A percentile compares a stretch with the other conserved stretches of the same genome.
Conservation (phyloP, 805 yeast genomes). For the Ascoidea rubescens region DNA sequence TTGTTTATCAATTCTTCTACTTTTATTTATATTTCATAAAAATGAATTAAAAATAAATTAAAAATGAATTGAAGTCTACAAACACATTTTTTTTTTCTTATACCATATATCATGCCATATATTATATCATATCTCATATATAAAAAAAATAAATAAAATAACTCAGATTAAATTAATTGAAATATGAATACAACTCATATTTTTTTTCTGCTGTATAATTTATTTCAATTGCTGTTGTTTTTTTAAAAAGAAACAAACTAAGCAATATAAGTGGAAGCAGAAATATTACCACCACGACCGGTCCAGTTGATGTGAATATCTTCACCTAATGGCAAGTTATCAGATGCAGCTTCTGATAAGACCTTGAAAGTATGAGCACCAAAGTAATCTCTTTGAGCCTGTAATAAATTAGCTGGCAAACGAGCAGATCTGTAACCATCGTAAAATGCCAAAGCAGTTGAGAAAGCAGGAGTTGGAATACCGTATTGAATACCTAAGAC, state of each 20-base stretch:
- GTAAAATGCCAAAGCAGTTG: slow-evolving; percentile 94
- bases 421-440: slow-evolving; percentile 96
- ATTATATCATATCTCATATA: too few relatives aligned
- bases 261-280: slow-evolving; percentile 91
- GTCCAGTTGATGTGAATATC: slow-evolving; percentile 98
- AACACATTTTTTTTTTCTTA: too few relatives aligned
- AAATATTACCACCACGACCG: slow-evolving; percentile 95
- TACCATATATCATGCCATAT: too few relatives aligned
- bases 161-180: too few relatives aligned
- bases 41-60: too few relatives aligned
- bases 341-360: slow-evolving; percentile 73
- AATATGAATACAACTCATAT: too few relatives aligned
- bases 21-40: too few relatives aligned
- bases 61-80: too few relatives aligned
- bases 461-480: slow-evolving; percentile 95
- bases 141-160: too few relatives aligned
- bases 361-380: slow-evolving; percentile 99
- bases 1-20: too few relatives aligned
- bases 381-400: slow-evolving; percentile 99
- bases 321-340: slow-evolving; percentile 59
- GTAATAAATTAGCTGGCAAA: slow-evolving; percentile 94
- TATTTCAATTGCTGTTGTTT: too few relatives aligned
- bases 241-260: slow-evolving; percentile 19
- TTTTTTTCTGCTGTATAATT: too few relatives aligned
- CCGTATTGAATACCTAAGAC: slow-evolving; percentile 71